These are phyloP conservation scores for Amanita fuliginea DNA, from an alignment of 768 basidiomycete species.

Conservation along the genomic window DNA sequence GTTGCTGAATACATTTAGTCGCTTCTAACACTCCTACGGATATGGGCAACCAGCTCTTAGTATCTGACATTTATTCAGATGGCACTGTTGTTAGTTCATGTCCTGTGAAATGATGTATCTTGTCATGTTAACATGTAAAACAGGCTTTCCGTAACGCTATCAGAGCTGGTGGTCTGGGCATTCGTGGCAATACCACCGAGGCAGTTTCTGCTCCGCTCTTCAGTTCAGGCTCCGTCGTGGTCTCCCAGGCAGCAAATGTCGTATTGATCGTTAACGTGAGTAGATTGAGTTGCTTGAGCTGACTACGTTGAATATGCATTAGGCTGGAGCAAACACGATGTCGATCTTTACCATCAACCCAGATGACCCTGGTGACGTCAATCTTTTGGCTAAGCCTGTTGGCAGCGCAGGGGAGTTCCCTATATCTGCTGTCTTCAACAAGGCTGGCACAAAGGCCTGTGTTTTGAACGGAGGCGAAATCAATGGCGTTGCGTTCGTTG, in stretches of 20 bases:
- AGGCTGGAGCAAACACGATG: slow-evolving; percentile 1
- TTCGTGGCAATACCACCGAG: neutral
- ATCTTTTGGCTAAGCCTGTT: slow-evolving; percentile 1
- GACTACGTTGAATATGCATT: too few relatives aligned
- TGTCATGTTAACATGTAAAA: neutral
- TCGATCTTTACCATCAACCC: slow-evolving; percentile 2
- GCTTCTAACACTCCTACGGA: neutral
- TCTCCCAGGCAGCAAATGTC: neutral
- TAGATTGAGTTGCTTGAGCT: neutral
- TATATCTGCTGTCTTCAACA: neutral
- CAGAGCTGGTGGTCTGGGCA: slow-evolving; percentile 1
- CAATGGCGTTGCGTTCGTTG: neutral
- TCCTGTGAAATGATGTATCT: neutral
- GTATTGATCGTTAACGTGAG: neutral
- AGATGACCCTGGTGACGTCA: slow-evolving; percentile 4
- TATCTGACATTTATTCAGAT: neutral
- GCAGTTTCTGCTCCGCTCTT: neutral
- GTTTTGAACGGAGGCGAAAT: neutral
- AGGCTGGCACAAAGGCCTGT: neutral
- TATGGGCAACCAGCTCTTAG: slow-evolving; percentile 2
- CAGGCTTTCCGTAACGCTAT: neutral
- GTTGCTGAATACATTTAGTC: neutral
- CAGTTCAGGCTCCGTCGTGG: neutral
- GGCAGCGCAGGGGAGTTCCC: neutral
- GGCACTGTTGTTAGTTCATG: neutral